Evolutionary conservation across 2,329 filamentous ascomycete genomes (phyloP).

Genomic region (Aspergillus tamarii): DNA sequence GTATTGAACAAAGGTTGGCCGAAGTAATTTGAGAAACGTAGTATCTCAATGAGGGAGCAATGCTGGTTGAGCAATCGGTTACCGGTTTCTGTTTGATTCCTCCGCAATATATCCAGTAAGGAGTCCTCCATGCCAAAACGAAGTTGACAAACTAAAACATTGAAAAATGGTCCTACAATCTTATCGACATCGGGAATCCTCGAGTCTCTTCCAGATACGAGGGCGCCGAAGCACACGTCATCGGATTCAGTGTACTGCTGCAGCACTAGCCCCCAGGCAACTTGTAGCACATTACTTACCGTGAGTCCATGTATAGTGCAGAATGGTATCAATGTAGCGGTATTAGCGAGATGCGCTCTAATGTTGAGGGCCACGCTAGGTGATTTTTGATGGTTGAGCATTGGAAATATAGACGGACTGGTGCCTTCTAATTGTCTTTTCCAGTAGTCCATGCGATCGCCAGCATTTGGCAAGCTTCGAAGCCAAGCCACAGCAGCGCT

Average conservation of each 20-base stretch:
- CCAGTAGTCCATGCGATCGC: background rate
- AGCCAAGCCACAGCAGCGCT: background rate
- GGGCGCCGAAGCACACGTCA: conserved; percentile 14
- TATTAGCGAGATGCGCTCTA: background rate
- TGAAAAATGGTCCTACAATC: conserved; percentile 6
- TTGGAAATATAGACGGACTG: background rate
- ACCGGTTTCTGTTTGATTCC: background rate
- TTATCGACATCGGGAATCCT: background rate
- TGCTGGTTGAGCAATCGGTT: conserved; percentile 4
- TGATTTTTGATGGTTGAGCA: background rate
- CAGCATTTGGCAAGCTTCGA: background rate
- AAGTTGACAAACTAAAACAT: background rate
- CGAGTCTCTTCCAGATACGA: conserved; percentile 12
- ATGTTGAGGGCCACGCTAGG: background rate
- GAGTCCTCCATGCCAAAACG: background rate
- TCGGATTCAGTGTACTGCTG: conserved; percentile 5
- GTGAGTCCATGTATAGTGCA: background rate
- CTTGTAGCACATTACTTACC: conserved; percentile 7
- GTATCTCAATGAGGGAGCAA: background rate
- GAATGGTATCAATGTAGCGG: background rate
- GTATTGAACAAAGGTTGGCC: conserved; percentile 6
- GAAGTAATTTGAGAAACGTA: background rate
- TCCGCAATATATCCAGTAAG: background rate
- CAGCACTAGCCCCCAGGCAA: conserved; percentile 15
- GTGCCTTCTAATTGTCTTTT: background rate